These are phyloP conservation scores for Emmonsiellopsis sp. DNA, from an alignment of 2,329 filamentous ascomycete species.

Conservation along the genomic window DNA sequence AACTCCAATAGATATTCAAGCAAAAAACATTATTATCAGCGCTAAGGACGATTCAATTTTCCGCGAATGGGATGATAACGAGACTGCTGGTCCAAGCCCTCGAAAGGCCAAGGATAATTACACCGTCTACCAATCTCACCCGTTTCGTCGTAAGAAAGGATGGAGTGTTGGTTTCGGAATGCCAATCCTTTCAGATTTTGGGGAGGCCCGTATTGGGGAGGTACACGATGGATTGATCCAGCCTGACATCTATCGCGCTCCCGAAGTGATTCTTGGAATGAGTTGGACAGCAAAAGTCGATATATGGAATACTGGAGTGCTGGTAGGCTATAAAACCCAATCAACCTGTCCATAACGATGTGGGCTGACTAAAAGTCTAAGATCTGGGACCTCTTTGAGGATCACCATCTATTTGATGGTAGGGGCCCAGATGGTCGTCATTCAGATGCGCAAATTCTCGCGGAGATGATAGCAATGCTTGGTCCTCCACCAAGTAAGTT, in stretches of 20 bases:
- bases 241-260: slow-evolving; percentile 21
- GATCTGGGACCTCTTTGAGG: no score
- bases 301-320: slow-evolving; percentile 24
- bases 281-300: slow-evolving; percentile 22
- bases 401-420: no score
- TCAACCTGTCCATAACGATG: no score
- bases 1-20: slow-evolving; percentile 8
- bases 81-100: slow-evolving; percentile 14
- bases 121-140: slow-evolving; percentile 18
- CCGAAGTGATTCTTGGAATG: slow-evolving; percentile 21
- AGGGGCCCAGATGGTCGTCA: no score
- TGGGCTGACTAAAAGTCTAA: no score
- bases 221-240: slow-evolving; percentile 36
- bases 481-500: no score
- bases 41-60: slow-evolving; percentile 13
- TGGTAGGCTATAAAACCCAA: slow-evolving; percentile 14
- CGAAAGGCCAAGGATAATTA: slow-evolving; percentile 14
- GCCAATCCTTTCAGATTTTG: slow-evolving; percentile 18
- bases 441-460: no score
- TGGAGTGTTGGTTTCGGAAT: no score
- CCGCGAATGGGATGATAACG: slow-evolving; percentile 15
- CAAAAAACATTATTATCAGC: slow-evolving; percentile 30
- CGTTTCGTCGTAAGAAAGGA: slow-evolving; percentile 13
- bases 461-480: no score
- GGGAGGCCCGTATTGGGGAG: slow-evolving; percentile 16